Evolutionary conservation across 1,284 basidiomycete species (phyloP).

Genomic region (Sparassis latifolia): DNA sequence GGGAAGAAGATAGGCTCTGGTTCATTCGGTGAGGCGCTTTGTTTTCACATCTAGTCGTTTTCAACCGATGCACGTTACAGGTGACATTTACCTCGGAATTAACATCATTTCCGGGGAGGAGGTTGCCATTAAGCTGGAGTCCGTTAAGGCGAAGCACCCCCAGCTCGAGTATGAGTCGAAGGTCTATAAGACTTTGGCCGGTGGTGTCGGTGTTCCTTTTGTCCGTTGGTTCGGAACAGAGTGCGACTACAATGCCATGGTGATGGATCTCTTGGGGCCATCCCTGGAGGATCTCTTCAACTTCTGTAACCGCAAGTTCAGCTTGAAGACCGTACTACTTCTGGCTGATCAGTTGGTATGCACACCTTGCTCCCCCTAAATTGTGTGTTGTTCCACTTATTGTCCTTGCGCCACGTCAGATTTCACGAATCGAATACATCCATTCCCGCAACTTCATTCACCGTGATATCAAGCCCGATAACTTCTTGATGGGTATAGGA

Average conservation of each 20-base stretch:
- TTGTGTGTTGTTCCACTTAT: conserved; percentile 8
- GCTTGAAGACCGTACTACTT: conserved; percentile 93
- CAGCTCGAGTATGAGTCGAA: conserved; percentile 99
- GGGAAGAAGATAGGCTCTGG: conserved; percentile 99
- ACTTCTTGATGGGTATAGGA: conserved; percentile 99
- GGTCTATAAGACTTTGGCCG: conserved; percentile 95
- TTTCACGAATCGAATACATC: conserved; percentile 98
- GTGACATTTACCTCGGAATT: conserved; percentile 98
- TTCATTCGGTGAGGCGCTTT: conserved; percentile 77
- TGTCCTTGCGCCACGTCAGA: conserved; percentile 41
- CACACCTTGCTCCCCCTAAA: conserved; percentile 12
- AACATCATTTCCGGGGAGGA: conserved; percentile 99
- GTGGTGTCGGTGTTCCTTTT: conserved; percentile 97
- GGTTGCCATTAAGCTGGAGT: conserved; percentile 99
- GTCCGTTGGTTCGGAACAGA: conserved; percentile 98
- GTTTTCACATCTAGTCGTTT: not conserved
- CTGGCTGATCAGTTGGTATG: conserved; percentile 94
- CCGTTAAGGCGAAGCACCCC: conserved; percentile 99
- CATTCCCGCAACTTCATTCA: conserved; percentile 99
- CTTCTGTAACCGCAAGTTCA: conserved; percentile 99
- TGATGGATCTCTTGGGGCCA: conserved; percentile 94
- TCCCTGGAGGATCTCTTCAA: conserved; percentile 99
- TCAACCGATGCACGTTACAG: conserved; percentile 33
- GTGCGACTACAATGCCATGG: conserved; percentile 99
- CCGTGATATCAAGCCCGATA: conserved; percentile 99